Conservation (phyloP, 352 stramenopile genomes). For the Globisporangium acanthophoron region DNA sequence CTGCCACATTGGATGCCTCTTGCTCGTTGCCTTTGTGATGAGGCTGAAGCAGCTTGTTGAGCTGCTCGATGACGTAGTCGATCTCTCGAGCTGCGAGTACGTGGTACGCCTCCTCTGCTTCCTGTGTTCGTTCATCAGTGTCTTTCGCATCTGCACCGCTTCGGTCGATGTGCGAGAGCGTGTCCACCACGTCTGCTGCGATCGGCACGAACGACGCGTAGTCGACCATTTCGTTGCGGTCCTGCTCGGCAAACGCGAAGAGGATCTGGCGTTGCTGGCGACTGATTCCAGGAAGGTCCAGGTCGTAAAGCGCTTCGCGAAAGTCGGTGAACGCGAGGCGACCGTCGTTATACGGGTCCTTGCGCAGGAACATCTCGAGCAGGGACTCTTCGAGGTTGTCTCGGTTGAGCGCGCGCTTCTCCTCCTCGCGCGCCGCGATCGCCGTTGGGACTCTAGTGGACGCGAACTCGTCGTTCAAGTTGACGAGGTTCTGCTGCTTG, state of each 20-base stretch:
- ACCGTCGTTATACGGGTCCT: constrained; percentile 62
- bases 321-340: constrained; percentile 41
- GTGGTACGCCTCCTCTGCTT: constrained; percentile 29
- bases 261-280: constrained; percentile 38
- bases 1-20: neutral
- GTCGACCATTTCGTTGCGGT: constrained; percentile 57
- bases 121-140: constrained; percentile 5
- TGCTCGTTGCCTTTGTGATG: constrained; percentile 13
- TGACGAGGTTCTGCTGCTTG: constrained; percentile 30
- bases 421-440: constrained; percentile 27
- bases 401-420: constrained; percentile 29
- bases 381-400: constrained; percentile 51
- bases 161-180: constrained; percentile 16
- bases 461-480: constrained; percentile 58
- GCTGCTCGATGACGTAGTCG: constrained; percentile 34
- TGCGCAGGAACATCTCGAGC: constrained; percentile 53
- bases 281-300: constrained; percentile 27
- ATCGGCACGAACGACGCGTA: constrained; percentile 44
- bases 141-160: constrained; percentile 13
- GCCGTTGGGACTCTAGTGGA: constrained; percentile 44
- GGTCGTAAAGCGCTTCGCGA: constrained; percentile 26
- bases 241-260: constrained; percentile 40
- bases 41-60: constrained; percentile 32
- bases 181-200: constrained; percentile 43
- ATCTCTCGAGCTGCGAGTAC: constrained; percentile 24